phyloP scores from a whole-genome alignment of 345 rosid species.

The Lepidium africanum region DNA sequence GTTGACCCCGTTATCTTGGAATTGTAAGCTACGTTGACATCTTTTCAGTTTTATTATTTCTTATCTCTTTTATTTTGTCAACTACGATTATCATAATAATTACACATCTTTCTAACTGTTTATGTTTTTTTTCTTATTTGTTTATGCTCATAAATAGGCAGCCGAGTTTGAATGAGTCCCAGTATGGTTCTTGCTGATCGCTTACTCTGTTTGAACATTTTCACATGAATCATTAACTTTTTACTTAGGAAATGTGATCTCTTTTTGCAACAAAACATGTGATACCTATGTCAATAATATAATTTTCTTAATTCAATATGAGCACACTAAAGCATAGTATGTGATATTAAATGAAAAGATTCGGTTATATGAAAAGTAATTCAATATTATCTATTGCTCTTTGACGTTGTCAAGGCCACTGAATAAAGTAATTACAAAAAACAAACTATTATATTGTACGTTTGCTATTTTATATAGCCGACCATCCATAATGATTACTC shows the following conservation, averaged over 20 bases:
- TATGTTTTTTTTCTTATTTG: neutral
- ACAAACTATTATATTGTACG: neutral
- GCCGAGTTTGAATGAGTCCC: neutral
- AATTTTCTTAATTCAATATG: neutral
- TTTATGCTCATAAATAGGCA: neutral
- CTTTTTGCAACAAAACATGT: neutral
- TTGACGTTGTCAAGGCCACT: conserved; percentile 28
- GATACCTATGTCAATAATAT: neutral
- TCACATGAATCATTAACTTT: neutral
- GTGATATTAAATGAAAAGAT: neutral
- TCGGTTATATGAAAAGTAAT: neutral
- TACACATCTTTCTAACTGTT: neutral
- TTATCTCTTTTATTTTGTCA: neutral
- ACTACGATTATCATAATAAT: neutral
- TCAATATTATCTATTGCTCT: conserved; percentile 8
- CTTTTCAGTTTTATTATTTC: neutral
- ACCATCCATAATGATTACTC: conserved; percentile 22
- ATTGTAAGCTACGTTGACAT: conserved; percentile 17
- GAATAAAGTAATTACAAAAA: conserved; percentile 13
- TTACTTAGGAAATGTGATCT: conserved; percentile 2
- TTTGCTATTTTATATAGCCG: conserved; percentile 20
- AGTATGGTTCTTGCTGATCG: no score
- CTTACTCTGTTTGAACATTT: conserved; percentile 16
- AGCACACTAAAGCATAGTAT: neutral
- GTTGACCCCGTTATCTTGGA: conserved; percentile 26